Percentiles rank a stretch among this genome's conserved stretches.
These are phyloP conservation scores for Ceratobasidium theobromae DNA, from an alignment of 1,284 basidiomycete genomes.

Conservation along the genomic window DNA sequence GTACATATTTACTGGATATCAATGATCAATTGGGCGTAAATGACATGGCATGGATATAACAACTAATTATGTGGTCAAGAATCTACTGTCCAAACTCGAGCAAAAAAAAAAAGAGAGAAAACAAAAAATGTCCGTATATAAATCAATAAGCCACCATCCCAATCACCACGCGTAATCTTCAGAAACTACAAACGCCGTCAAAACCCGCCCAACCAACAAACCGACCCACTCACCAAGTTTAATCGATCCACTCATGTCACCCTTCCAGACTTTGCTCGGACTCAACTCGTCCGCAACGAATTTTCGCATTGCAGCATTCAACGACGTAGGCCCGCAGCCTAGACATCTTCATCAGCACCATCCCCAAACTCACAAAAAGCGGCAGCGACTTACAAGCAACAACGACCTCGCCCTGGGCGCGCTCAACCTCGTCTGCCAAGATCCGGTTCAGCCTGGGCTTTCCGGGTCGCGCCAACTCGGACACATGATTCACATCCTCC, in stretches of 20 bases:
- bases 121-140: neutral
- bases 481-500: constrained; percentile 63
- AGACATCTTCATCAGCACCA: constrained; percentile 9
- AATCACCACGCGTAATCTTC: constrained; percentile 28
- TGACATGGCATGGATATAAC: no score
- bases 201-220: neutral
- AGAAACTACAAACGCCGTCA: neutral
- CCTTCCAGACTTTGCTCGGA: constrained; percentile 55
- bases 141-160: neutral
- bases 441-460: constrained; percentile 71
- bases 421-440: constrained; percentile 64
- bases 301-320: constrained; percentile 72
- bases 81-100: no score
- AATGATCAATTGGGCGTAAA: no score
- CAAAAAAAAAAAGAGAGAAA: neutral
- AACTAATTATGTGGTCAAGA: no score
- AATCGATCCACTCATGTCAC: constrained; percentile 64
- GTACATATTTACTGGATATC: no score
- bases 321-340: constrained; percentile 75
- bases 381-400: constrained; percentile 66
- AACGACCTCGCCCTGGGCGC: constrained; percentile 57
- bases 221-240: constrained; percentile 32
- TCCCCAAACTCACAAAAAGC: neutral
- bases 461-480: constrained; percentile 71
- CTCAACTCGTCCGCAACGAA: constrained; percentile 64